Base-by-base conservation (phyloP, 1,284 basidiomycete genomes). In the Ustilago hordei region DNA sequence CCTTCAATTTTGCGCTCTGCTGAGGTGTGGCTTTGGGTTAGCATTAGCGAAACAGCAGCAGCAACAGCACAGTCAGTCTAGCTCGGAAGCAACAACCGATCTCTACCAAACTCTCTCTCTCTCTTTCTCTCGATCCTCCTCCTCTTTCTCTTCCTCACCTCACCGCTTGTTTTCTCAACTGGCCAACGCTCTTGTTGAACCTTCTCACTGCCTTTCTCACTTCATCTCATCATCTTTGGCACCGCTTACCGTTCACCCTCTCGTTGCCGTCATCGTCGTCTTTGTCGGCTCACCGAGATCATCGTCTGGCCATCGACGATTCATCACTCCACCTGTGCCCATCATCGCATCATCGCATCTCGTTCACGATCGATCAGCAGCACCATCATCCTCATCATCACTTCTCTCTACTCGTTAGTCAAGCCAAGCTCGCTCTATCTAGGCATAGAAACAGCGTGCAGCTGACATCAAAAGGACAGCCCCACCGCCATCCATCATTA, bases 281-380 rank as follows among this genome's bases (percentile, higher is more conserved):
- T 50, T 43, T 19, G 47, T 45, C 28, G 36, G 38, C 48, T 28
- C 23, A 12, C 48, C 13, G 23, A 7, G 48, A 32, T 58, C 54
- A 28, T 63, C 61, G 61, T 55, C 61, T 56, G 61, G 45, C 31
- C 61, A 56, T 56, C 61, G 61, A 55, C 61, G 61, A 55, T 35
- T 6, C 2, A 17, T 12, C 31, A 41, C 43, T 62, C 41, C 41
- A 45, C 36, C 19, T 38, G 34, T 36, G 28, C 23, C 28, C 48
- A 31, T 13, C 43, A 48, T 13, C 41, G 19, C 41, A 7, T 35
- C 45, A 23, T 9, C 4, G 45, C 19, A 48, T n/a, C n/a, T 4
- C 13, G 13, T 17, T 8, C 23, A 50, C 13, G 12, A n/a, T 50
- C 48, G 28, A 13, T 31, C 47, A 48, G 7, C 55, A 56, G 31